phyloP scores from a whole-genome alignment of 2,329 filamentous ascomycete species.

The Ophiostoma pallidulum region DNA sequence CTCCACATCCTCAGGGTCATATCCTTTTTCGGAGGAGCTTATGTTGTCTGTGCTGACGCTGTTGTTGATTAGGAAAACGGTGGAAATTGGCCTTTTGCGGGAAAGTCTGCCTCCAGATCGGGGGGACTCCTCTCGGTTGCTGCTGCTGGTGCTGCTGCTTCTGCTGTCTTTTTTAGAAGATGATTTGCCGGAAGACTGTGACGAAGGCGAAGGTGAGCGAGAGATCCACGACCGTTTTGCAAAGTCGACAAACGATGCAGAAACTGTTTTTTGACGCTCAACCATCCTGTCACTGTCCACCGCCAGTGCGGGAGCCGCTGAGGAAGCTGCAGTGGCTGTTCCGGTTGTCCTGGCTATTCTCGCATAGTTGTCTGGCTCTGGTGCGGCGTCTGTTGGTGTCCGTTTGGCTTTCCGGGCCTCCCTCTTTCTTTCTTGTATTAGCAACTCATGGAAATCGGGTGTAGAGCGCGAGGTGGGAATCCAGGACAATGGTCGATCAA shows the following conservation, averaged over 20 bases:
- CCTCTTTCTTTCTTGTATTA: conserved; percentile 19
- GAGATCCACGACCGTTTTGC: conserved; percentile 43
- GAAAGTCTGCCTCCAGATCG: conserved; percentile 6
- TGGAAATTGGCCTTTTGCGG: conserved; percentile 8
- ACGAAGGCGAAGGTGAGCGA: conserved; percentile 40
- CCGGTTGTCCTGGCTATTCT: background rate
- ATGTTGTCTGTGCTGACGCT: conserved; percentile 5
- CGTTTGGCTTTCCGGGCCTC: background rate
- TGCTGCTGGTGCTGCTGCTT: background rate
- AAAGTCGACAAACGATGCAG: conserved; percentile 41
- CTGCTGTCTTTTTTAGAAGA: conserved; percentile 7
- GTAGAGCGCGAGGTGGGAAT: conserved; percentile 37
- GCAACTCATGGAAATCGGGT: conserved; percentile 26
- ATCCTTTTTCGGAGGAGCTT: conserved; percentile 16
- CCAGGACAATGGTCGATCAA: conserved; percentile 44
- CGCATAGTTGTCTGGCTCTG: conserved; percentile 8
- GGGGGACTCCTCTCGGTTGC: conserved; percentile 11
- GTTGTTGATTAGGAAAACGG: background rate
- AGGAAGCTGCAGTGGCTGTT: conserved; percentile 3
- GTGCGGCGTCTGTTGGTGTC: background rate
- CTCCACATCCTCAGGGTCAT: background rate
- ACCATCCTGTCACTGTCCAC: conserved; percentile 11
- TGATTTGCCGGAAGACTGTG: conserved; percentile 17
- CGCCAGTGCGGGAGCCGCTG: background rate
- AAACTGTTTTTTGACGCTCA: conserved; percentile 26